A percentile compares a stretch with the other conserved stretches of the same genome.
phyloP scores from a whole-genome alignment of 1,139 yeast genomes.

The Taphrina populina region DNA sequence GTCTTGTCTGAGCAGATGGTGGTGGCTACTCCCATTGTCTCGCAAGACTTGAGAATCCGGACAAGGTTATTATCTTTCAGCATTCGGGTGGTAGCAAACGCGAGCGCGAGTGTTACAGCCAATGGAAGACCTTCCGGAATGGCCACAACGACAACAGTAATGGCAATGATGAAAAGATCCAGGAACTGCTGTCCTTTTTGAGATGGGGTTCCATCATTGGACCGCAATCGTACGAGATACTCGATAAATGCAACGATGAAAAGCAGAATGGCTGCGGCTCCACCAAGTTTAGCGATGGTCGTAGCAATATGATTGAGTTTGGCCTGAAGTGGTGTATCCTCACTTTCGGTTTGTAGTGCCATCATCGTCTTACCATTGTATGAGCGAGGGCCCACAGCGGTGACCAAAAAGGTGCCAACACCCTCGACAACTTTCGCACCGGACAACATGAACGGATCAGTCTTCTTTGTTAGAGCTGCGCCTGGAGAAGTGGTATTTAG shows the following conservation, averaged over 20 bases:
- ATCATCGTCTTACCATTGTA: slow-evolving; percentile 89
- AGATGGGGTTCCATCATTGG: slow-evolving; percentile 55
- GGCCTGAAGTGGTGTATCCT: slow-evolving; percentile 83
- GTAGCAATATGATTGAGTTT: slow-evolving; percentile 81
- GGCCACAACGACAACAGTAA: slow-evolving; percentile 92
- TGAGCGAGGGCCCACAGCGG: slow-evolving; percentile 87
- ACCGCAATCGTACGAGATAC: slow-evolving; percentile 65
- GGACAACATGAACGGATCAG: slow-evolving; percentile 82
- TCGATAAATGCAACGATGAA: slow-evolving; percentile 77
- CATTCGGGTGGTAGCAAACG: slow-evolving; percentile 98
- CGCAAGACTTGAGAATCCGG: slow-evolving; percentile 90
- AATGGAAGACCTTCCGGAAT: slow-evolving; percentile 97
- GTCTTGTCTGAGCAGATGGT: slow-evolving; percentile 96
- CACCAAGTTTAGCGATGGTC: slow-evolving; percentile 90
- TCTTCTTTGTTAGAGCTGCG: slow-evolving; percentile 44
- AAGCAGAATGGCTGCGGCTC: slow-evolving; percentile 73
- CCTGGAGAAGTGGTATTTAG: slow-evolving; percentile 45
- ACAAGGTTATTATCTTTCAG: slow-evolving; percentile 93
- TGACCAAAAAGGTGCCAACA: slow-evolving; percentile 77
- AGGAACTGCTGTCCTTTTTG: slow-evolving; percentile 81
- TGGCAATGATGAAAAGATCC: slow-evolving; percentile 83
- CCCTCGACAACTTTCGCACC: slow-evolving; percentile 90
- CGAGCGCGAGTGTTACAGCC: slow-evolving; percentile 93
- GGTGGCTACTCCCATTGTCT: slow-evolving; percentile 98
- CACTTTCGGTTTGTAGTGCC: slow-evolving; percentile 62